Conservation (phyloP, 192 early-diverging fungal species). For the Dispira parvispora region DNA sequence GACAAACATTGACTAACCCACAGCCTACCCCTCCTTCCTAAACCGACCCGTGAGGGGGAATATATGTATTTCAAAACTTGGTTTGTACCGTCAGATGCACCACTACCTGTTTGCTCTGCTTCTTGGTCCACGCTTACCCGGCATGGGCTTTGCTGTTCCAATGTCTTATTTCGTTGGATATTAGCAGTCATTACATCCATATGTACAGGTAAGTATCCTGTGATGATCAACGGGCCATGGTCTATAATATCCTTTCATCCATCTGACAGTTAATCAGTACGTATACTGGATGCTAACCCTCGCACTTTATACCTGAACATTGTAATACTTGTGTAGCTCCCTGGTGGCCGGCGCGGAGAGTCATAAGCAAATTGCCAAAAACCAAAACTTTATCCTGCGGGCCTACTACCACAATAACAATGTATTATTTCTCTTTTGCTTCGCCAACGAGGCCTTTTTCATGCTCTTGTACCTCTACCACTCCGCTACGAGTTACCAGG, state of each 20-base stretch:
- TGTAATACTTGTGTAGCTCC: constrained; percentile 28
- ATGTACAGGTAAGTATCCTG: constrained; percentile 66
- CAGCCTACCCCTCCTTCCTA: too few relatives aligned
- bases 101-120: constrained; percentile 81
- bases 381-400: constrained; percentile 57
- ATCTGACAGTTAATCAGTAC: too few relatives aligned
- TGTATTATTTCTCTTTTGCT: constrained; percentile 85
- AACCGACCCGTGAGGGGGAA: too few relatives aligned
- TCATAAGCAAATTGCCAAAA: constrained; percentile 74
- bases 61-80: too few relatives aligned
- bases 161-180: constrained; percentile 79
- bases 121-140: constrained; percentile 53
- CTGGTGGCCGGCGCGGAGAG: constrained; percentile 66
- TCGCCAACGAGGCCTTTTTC: constrained; percentile 84
- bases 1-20: too few relatives aligned
- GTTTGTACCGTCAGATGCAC: constrained; percentile 35
- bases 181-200: constrained; percentile 96
- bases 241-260: too few relatives aligned
- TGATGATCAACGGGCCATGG: neutral
- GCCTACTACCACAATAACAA: constrained; percentile 86
- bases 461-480: constrained; percentile 65
- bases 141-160: constrained; percentile 66
- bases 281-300: too few relatives aligned
- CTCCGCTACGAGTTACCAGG: constrained; percentile 17
- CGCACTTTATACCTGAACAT: too few relatives aligned